Base-by-base conservation (phyloP, 139 green algal genomes). In the Chlamydomonas urium region DNA sequence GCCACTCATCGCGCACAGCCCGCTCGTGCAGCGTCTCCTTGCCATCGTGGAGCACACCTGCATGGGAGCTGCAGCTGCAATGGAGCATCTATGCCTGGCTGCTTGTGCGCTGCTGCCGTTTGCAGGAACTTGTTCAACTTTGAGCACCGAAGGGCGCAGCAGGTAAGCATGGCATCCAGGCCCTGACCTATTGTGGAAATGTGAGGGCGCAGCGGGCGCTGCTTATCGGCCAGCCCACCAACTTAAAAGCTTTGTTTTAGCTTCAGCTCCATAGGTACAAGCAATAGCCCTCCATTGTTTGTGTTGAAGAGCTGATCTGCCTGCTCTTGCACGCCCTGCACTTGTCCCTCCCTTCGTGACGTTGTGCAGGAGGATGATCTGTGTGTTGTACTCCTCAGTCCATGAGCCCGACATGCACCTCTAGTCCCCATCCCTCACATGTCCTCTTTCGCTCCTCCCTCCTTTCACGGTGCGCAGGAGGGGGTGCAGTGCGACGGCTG, bases 101-200 rank as follows among this genome's bases (percentile, higher is more conserved):
- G n/a, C n/a, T n/a, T n/a, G n/a, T n/a, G n/a, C n/a, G 0, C 79
- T 47, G 19, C 68, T 85, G 24, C 75, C 69, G 47, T 77, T 98
- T 17, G 35, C 59, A 63, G 75, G 38, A 69, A 78, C 32, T 65
- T 93, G 71, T 97, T 99, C 75, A 76, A 92, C 50, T 87, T 97
- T 63, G 93, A 98, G 83, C 91, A 97, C 61, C 75, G 60, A 1
- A 75, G 92, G 2, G 65, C 82, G 29, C 93, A 93, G 75, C 72
- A 93, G 81, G 81, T 86, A 68, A 1, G 74, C 10, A n/a, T n/a
- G n/a, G n/a, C n/a, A n/a, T n/a, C n/a, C n/a, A n/a, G n/a, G n/a
- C n/a, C n/a, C n/a, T n/a, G n/a, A n/a, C n/a, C n/a, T n/a, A n/a
- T n/a, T n/a, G n/a, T n/a, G n/a, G n/a, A n/a, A n/a, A n/a, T n/a